These are phyloP conservation scores for Striga hermonthica DNA, from an alignment of 305 asterid genomes.

Conservation along the genomic window DNA sequence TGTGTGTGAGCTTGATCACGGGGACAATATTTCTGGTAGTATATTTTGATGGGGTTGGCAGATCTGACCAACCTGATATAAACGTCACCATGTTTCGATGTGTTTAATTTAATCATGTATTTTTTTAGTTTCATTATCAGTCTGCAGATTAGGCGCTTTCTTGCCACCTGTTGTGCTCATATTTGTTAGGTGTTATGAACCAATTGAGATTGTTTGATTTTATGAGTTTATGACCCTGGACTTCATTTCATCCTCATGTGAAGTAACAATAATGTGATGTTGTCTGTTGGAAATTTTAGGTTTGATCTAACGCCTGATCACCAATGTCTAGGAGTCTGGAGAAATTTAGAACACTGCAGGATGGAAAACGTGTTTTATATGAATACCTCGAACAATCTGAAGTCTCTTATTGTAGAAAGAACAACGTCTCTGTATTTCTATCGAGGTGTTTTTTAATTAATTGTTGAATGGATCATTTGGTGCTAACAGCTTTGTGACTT, in stretches of 20 bases:
- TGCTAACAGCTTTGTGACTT: background rate
- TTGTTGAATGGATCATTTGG: background rate
- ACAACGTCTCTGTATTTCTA: slow-evolving; percentile 6
- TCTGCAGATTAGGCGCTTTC: slow-evolving; percentile 14
- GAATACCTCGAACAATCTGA: slow-evolving; percentile 1
- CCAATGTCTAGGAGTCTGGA: background rate
- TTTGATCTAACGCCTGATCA: no score
- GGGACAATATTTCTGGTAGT: slow-evolving; percentile 4
- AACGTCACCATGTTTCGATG: no score
- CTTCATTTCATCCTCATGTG: background rate
- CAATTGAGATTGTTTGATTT: slow-evolving; percentile 20
- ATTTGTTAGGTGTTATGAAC: slow-evolving; percentile 9
- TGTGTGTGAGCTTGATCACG: background rate
- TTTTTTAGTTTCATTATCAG: background rate
- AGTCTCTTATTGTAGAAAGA: slow-evolving; percentile 14
- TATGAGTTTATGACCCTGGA: background rate
- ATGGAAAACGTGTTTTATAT: background rate
- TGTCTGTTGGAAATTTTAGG: no score
- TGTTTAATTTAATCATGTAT: background rate
- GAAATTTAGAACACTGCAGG: background rate
- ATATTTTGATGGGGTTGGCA: slow-evolving; percentile 23
- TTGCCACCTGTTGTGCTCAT: slow-evolving; percentile 12
- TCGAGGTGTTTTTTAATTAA: background rate
- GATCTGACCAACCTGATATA: slow-evolving; percentile 32
- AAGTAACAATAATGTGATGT: no score